Evolutionary conservation across 2,329 filamentous ascomycete genomes (phyloP).

Genomic region (Penicillium sp.): DNA sequence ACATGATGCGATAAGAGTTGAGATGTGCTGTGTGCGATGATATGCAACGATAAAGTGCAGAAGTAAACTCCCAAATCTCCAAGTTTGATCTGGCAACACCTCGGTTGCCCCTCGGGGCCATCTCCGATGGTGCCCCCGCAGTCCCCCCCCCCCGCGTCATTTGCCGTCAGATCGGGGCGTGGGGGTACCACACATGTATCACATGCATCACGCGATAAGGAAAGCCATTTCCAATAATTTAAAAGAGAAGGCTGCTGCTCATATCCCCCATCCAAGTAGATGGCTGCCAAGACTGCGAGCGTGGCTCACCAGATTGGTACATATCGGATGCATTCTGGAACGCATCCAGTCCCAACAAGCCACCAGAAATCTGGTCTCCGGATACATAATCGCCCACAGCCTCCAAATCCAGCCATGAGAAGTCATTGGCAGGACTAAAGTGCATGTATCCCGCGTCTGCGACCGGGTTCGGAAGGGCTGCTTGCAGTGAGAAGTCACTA

Average conservation of each 20-base stretch:
- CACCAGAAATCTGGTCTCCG: slow-evolving; percentile 43
- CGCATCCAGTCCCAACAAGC: slow-evolving; percentile 38
- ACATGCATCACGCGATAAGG: neutral
- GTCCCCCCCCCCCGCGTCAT: slow-evolving; percentile 25
- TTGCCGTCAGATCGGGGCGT: slow-evolving; percentile 13
- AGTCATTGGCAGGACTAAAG: slow-evolving; percentile 54
- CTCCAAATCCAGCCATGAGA: slow-evolving; percentile 62
- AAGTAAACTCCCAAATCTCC: neutral
- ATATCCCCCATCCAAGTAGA: slow-evolving; percentile 45
- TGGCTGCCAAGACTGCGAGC: slow-evolving; percentile 39
- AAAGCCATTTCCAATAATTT: neutral
- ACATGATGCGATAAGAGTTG: slow-evolving; percentile 14
- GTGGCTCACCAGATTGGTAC: slow-evolving; percentile 33
- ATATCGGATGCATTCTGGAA: slow-evolving; percentile 34
- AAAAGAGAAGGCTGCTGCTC: slow-evolving; percentile 39
- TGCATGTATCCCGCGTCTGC: slow-evolving; percentile 41
- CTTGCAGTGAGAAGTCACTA: slow-evolving; percentile 36
- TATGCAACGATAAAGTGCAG: neutral
- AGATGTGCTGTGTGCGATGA: neutral
- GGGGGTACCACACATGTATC: neutral
- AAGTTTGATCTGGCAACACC: slow-evolving; percentile 3
- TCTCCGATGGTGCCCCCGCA: slow-evolving; percentile 26
- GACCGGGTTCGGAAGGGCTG: slow-evolving; percentile 33
- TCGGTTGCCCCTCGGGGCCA: slow-evolving; percentile 26
- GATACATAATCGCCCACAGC: slow-evolving; percentile 60